Evolutionary conservation across 129 eudicot genomes (phyloP).

Genomic region (Sambucus nigra): DNA sequence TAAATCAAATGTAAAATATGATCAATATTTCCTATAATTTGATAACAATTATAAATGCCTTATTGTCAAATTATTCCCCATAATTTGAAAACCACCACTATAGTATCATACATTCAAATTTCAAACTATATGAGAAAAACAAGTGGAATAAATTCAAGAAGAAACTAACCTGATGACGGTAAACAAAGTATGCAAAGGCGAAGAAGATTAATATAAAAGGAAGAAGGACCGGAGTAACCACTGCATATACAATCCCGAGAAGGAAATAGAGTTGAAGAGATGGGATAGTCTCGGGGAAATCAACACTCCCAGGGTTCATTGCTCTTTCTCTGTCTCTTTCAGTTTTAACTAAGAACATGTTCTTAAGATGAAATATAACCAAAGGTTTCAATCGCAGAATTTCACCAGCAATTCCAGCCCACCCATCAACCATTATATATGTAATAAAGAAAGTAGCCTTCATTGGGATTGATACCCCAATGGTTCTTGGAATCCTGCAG

Average conservation of each 20-base stretch:
- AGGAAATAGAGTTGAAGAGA: constrained; percentile 84
- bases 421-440: constrained; percentile 93
- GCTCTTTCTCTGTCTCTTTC: constrained; percentile 82
- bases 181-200: constrained; percentile 79
- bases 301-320: constrained; percentile 79
- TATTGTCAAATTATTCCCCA: too few relatives aligned
- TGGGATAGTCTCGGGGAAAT: constrained; percentile 81
- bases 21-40: too few relatives aligned
- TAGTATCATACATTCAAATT: too few relatives aligned
- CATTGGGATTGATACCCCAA: constrained; percentile 94
- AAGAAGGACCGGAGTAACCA: constrained; percentile 80
- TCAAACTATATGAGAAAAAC: neutral
- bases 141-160: neutral
- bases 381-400: constrained; percentile 78
- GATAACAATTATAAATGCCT: too few relatives aligned
- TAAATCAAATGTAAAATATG: too few relatives aligned
- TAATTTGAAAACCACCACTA: too few relatives aligned
- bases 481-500: constrained; percentile 87
- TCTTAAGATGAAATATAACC: constrained; percentile 80
- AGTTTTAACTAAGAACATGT: constrained; percentile 87
- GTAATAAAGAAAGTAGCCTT: constrained; percentile 97
- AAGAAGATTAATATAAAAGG: constrained; percentile 86
- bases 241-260: constrained; percentile 79
- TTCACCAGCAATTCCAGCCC: constrained; percentile 98
- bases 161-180: constrained; percentile 82